Evolutionary conservation across 345 rosid species (phyloP).

Genomic region (Tarenaya hassleriana): DNA sequence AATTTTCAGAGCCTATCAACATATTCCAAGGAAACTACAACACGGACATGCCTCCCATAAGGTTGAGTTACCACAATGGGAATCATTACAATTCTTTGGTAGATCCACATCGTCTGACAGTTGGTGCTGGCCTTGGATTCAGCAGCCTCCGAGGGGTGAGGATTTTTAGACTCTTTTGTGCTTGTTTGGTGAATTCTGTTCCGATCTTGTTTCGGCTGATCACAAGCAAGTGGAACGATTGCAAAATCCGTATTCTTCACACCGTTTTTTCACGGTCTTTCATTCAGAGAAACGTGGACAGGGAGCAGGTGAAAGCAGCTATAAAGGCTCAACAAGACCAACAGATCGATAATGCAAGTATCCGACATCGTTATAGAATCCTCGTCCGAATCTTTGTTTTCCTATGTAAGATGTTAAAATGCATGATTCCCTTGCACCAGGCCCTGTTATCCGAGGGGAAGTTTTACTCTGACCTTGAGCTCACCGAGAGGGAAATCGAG

Average conservation of each 20-base stretch:
- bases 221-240: not conserved
- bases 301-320: slow-evolving; percentile 95
- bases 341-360: slow-evolving; percentile 83
- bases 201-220: not conserved
- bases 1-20: slow-evolving; percentile 77
- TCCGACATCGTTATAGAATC: slow-evolving; percentile 1
- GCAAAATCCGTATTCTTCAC: not conserved
- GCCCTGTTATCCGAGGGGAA: slow-evolving; percentile 87
- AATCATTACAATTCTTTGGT: slow-evolving; percentile 97
- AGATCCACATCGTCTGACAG: slow-evolving; percentile 73
- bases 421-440: slow-evolving; percentile 34
- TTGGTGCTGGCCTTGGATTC: slow-evolving; percentile 98
- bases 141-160: slow-evolving; percentile 88
- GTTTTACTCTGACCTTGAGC: slow-evolving; percentile 83
- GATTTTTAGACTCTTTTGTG: not conserved
- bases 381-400: slow-evolving; percentile 1
- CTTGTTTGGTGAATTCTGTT: not conserved
- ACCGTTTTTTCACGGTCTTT: slow-evolving; percentile 10
- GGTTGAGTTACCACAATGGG: slow-evolving; percentile 88
- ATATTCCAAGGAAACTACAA: slow-evolving; percentile 88
- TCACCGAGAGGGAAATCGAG: slow-evolving; percentile 93
- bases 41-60: slow-evolving; percentile 84
- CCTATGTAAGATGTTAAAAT: slow-evolving; percentile 8
- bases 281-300: slow-evolving; percentile 79
- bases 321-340: slow-evolving; percentile 97